These are phyloP conservation scores for Kurtzmaniella quercitrusa DNA, from an alignment of 1,139 yeast genomes.

Conservation along the genomic window DNA sequence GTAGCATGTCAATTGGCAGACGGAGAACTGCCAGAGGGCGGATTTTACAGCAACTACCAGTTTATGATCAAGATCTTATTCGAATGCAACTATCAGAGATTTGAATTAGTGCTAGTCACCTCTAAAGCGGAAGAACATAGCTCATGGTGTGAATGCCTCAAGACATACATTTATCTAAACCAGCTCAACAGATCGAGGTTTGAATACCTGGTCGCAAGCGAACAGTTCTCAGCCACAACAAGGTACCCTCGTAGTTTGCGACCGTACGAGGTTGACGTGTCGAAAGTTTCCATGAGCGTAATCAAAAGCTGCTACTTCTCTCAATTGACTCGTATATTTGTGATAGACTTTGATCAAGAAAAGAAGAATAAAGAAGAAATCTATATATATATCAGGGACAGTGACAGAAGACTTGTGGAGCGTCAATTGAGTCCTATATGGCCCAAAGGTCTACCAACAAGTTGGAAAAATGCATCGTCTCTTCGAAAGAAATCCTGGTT, in stretches of 20 bases:
- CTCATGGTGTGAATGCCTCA: constrained; percentile 39
- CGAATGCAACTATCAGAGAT: constrained; percentile 36
- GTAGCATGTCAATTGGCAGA: constrained; percentile 24
- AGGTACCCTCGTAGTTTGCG: background rate
- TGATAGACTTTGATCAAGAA: background rate
- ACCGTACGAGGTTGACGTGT: constrained; percentile 6
- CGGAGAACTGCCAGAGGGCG: constrained; percentile 25
- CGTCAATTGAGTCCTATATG: background rate
- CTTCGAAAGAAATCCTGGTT: background rate
- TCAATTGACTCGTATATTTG: constrained; percentile 1
- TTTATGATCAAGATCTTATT: constrained; percentile 40
- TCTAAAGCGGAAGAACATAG: constrained; percentile 27
- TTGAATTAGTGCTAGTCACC: constrained; percentile 43
- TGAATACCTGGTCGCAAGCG: constrained; percentile 11
- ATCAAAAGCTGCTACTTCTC: constrained; percentile 5
- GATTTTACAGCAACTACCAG: constrained; percentile 30
- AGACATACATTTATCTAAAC: constrained; percentile 29
- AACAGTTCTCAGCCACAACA: background rate
- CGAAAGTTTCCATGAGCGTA: background rate
- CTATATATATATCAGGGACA: background rate
- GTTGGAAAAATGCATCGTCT: background rate
- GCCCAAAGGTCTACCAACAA: constrained; percentile 4
- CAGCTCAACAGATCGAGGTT: constrained; percentile 38
- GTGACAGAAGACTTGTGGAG: background rate
- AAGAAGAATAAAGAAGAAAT: background rate